A percentile compares a stretch with the other conserved stretches of the same genome.
These are phyloP conservation scores for Drosera capensis DNA, from an alignment of 148 eudicot genomes.

Conservation along the genomic window DNA sequence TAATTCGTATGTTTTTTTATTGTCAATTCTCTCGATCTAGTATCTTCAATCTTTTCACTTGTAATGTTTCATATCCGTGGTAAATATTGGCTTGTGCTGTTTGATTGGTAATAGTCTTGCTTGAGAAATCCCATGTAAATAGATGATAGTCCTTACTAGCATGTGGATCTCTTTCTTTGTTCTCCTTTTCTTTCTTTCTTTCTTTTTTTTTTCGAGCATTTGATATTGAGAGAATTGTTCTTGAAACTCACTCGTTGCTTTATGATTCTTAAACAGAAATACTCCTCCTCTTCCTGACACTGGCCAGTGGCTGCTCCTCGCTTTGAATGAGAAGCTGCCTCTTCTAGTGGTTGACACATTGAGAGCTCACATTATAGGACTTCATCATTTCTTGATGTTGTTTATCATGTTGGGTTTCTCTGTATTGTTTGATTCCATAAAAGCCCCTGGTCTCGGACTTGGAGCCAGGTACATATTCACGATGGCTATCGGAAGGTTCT, in stretches of 20 bases:
- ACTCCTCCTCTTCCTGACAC: slow-evolving; percentile 91
- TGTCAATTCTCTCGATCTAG: too few relatives aligned
- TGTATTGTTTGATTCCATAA: slow-evolving; percentile 69
- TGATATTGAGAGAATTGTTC: too few relatives aligned
- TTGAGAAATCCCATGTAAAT: too few relatives aligned
- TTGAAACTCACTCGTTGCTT: not conserved
- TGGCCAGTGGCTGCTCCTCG: slow-evolving; percentile 89
- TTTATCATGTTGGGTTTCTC: slow-evolving; percentile 93
- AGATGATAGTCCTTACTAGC: too few relatives aligned
- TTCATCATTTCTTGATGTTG: slow-evolving; percentile 93
- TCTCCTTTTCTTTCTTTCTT: too few relatives aligned
- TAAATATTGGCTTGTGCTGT: too few relatives aligned
- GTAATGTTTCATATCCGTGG: too few relatives aligned
- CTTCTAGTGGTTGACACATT: slow-evolving; percentile 48
- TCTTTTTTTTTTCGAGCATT: too few relatives aligned
- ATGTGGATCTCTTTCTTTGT: too few relatives aligned
- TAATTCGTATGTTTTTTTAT: too few relatives aligned
- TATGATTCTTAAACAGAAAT: slow-evolving; percentile 33
- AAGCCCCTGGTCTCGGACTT: slow-evolving; percentile 96
- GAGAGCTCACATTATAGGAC: slow-evolving; percentile 76
- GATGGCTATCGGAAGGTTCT: slow-evolving; percentile 82
- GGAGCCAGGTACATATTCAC: slow-evolving; percentile 96
- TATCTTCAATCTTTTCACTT: too few relatives aligned
- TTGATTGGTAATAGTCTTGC: too few relatives aligned
- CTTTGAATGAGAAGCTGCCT: slow-evolving; percentile 81